Conservation (phyloP, 2,329 filamentous ascomycete species). For the Xylaria digitata region DNA sequence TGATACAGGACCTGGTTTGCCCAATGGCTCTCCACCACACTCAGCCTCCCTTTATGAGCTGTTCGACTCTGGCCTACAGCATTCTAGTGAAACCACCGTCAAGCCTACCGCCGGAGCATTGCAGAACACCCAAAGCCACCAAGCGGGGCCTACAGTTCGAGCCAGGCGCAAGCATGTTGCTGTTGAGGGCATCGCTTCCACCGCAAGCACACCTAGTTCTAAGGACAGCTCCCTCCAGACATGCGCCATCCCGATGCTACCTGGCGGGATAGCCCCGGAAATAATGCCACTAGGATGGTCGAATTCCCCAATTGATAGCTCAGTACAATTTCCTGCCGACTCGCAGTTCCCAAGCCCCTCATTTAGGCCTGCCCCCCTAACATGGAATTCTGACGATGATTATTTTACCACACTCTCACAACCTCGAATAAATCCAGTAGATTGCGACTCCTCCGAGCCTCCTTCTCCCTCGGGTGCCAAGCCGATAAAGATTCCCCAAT, state of each 20-base stretch:
- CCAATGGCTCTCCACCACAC: background rate
- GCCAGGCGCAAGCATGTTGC: background rate
- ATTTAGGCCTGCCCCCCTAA: background rate
- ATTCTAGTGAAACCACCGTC: background rate
- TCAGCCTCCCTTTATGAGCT: background rate
- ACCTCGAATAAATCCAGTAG: background rate
- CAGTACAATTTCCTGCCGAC: background rate
- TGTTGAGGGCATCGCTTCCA: background rate
- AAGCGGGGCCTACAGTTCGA: background rate
- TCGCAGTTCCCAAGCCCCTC: background rate
- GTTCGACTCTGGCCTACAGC: background rate
- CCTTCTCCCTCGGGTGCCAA: background rate
- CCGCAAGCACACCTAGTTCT: constrained; percentile 2
- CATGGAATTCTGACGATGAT: background rate
- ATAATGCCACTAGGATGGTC: background rate
- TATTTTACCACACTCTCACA: background rate
- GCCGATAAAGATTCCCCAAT: background rate
- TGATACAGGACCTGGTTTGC: background rate
- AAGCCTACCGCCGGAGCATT: background rate
- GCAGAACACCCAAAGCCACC: constrained; percentile 3
- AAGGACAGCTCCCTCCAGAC: background rate
- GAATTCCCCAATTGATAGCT: background rate
- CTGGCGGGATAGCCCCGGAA: background rate
- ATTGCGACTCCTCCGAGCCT: background rate
- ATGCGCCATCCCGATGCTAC: background rate